phyloP scores from a whole-genome alignment of 2,329 filamentous ascomycete species.

The Lithohypha guttulata region DNA sequence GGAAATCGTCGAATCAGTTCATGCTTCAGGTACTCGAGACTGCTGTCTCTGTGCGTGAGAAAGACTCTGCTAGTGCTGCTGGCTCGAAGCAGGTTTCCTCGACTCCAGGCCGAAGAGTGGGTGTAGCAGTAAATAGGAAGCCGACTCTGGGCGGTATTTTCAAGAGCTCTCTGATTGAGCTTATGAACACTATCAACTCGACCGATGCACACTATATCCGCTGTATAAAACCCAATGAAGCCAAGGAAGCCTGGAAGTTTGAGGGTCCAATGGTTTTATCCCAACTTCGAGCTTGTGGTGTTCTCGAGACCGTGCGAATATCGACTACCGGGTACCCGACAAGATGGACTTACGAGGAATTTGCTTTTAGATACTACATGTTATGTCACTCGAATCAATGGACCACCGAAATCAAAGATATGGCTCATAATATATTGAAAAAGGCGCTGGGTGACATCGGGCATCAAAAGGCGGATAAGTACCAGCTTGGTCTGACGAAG shows the following conservation, averaged over 20 bases:
- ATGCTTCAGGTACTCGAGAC: constrained; percentile 74
- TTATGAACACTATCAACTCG: constrained; percentile 95
- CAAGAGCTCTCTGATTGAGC: constrained; percentile 93
- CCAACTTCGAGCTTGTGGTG: constrained; percentile 94
- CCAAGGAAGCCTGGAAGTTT: constrained; percentile 93
- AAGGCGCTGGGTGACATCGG: constrained; percentile 75
- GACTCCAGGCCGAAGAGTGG: constrained; percentile 68
- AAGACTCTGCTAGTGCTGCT: constrained; percentile 53
- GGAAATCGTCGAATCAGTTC: constrained; percentile 74
- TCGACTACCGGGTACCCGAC: constrained; percentile 96
- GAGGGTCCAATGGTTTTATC: constrained; percentile 98
- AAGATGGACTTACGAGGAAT: constrained; percentile 97
- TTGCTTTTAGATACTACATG: constrained; percentile 97
- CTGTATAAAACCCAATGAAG: constrained; percentile 98
- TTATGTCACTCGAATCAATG: constrained; percentile 78
- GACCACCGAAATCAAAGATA: constrained; percentile 86
- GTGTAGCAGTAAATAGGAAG: constrained; percentile 87
- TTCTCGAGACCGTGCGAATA: constrained; percentile 94
- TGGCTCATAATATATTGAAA: constrained; percentile 84
- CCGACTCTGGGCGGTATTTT: constrained; percentile 97
- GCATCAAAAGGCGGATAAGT: constrained; percentile 73
- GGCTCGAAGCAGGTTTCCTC: constrained; percentile 62
- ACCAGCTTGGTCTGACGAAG: constrained; percentile 93
- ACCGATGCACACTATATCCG: constrained; percentile 98
- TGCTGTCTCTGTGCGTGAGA: constrained; percentile 77